Evolutionary conservation across 345 rosid genomes (phyloP), one percentile per base, ranked within the genome.

Genomic region (Euphorbia lathyris): DNA sequence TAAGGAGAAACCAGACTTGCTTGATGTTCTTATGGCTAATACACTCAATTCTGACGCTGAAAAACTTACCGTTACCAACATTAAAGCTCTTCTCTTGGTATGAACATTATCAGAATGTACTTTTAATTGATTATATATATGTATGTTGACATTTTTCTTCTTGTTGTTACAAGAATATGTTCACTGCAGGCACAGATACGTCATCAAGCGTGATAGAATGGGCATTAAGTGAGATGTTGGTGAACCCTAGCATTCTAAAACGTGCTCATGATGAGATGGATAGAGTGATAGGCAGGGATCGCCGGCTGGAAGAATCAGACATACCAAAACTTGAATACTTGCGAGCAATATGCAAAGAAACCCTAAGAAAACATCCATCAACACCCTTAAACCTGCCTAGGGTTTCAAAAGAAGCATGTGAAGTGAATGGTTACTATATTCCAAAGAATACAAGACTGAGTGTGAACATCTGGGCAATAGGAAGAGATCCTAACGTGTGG

Each of bases 391-490:
- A 84, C 74, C 66, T 83, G 1, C 90, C 88, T 0, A 79, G 88
- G 22, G 38, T 82, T 38, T 69, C 87, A 0, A 40, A 71, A 16
- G 55, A 86, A 51, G 77, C 83, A 11, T 84, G 87, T 27, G 75
- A 78, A 5, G 78, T 87, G 30, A 71, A 85, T 13, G 88, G 88
- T 0, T 83, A 82, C 72, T 81, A 79, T 23, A 80, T 88, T 58
- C 90, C 92, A 0, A 65, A 65, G 52, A 63, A 77, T 45, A 75
- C 85, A 0, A 66, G 81, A 19, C 86, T 88, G 0, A 74, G 73
- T 26, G 86, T 82, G n/a, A 88, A 88, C 72, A 83, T 83, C 22
- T 88, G 92, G 90, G 90, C 86, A 3, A 84, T 87, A 20, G 92
- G 92, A 3, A 77, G 92, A 9, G 92, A 87, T 73, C 83, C 86